Conservation (phyloP, 495 filamentous ascomycete species). For the Aspergillus baeticus region DNA sequence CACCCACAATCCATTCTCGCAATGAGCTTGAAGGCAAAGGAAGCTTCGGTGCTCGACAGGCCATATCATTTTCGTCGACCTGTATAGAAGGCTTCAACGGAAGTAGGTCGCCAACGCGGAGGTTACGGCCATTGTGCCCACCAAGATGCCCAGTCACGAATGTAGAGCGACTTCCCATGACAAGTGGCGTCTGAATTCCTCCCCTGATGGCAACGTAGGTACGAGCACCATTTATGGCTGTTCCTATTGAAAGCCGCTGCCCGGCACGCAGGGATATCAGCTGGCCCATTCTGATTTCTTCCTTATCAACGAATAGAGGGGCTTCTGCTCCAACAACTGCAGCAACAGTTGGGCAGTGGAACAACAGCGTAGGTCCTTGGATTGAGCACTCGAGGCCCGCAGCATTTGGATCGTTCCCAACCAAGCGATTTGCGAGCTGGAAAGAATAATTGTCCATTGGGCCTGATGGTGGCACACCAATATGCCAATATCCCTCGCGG, state of each 20-base stretch:
- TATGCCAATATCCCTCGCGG: conserved; percentile 46
- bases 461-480: conserved; percentile 45
- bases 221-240: conserved; percentile 47
- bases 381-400: conserved; percentile 59
- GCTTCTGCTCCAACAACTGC: conserved; percentile 55
- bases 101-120: conserved; percentile 36
- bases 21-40: not conserved
- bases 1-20: conserved; percentile 42
- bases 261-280: conserved; percentile 45
- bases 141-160: conserved; percentile 52
- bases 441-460: conserved; percentile 49
- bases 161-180: conserved; percentile 58
- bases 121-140: conserved; percentile 50
- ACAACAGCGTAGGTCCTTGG: conserved; percentile 53
- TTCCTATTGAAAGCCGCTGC: conserved; percentile 53
- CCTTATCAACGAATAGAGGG: conserved; percentile 42
- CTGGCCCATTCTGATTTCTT: conserved; percentile 49
- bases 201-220: conserved; percentile 58
- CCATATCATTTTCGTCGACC: not conserved
- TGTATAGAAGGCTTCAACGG: conserved; percentile 33
- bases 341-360: conserved; percentile 44
- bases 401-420: conserved; percentile 47
- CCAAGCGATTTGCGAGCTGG: conserved; percentile 50
- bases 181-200: conserved; percentile 51
- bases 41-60: not conserved